phyloP scores from a whole-genome alignment of 129 eudicot species.

The Calendula officinalis region DNA sequence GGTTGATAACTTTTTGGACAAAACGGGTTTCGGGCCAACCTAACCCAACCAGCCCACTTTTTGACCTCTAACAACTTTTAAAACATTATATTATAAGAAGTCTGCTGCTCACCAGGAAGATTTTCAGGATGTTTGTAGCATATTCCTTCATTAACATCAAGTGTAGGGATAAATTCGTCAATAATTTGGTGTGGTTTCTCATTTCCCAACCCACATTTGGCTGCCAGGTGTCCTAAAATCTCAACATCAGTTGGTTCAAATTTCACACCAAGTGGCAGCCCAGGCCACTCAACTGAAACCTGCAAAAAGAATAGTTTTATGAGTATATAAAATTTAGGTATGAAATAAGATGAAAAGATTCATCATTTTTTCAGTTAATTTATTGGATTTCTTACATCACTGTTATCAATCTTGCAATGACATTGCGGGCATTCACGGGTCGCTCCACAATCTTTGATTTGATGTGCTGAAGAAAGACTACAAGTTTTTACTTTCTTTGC shows the following conservation, averaged over 20 bases:
- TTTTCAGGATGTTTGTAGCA: conserved; percentile 79
- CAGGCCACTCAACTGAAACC: conserved; percentile 78
- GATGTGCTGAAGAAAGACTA: conserved; percentile 36
- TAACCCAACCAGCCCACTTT: background rate
- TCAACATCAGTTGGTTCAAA: conserved; percentile 81
- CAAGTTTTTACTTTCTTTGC: conserved; percentile 72
- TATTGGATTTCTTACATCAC: conserved; percentile 56
- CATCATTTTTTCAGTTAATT: background rate
- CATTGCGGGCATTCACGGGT: conserved; percentile 77
- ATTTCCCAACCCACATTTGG: conserved; percentile 54
- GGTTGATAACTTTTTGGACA: too few relatives aligned
- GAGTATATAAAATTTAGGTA: background rate
- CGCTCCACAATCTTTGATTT: conserved; percentile 68
- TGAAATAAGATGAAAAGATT: conserved; percentile 3
- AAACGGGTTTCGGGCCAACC: too few relatives aligned
- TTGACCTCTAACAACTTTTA: background rate
- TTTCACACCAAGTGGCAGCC: conserved; percentile 77
- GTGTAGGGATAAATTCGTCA: conserved; percentile 83
- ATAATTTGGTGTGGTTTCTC: conserved; percentile 53
- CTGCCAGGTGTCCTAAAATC: conserved; percentile 71
- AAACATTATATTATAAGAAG: conserved; percentile 4
- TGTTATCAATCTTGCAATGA: conserved; percentile 56
- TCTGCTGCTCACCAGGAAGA: conserved; percentile 67
- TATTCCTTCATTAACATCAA: conserved; percentile 64
- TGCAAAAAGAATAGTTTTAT: conserved; percentile 30